Base-by-base conservation (phyloP, 371 early-diverging fungal genomes). In the Mucor irregularis region DNA sequence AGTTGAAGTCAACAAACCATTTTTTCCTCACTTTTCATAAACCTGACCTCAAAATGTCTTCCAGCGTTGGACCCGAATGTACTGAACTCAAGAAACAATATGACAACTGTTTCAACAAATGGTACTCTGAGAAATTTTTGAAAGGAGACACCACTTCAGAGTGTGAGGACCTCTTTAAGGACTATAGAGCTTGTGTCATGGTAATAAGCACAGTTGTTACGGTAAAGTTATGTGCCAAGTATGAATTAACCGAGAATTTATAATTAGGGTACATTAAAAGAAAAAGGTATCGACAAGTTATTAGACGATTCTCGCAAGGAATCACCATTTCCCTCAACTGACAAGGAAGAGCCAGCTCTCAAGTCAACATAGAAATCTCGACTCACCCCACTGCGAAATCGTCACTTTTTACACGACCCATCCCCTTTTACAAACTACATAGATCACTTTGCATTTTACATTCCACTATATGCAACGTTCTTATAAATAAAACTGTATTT, bases 111-210 rank as follows among this genome's bases (percentile, higher is more conserved):
- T 97, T 97, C 67, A 93, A 94, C 68, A 86, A 87, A 50, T 97
- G 97, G 97, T 97, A 97, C 67, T 87, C 92, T 42, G 94, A 95
- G 68, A 90, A 92, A 74, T 95, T 94, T 64, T 71, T 97, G 29
- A 90, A 92, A 58, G 96, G 97, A 24, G 87, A 89, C 38, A 83
- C 79, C 13, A 73, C 83, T 1, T 85, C 86, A 16, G 89, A 90
- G 68, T 97, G 97, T 70, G 88, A 91, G 50, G 90, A 88, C 45
- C 65, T 94, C 16, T 95, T 97, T 64, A 80, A 87, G 62, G 76
- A 84, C 58, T 97, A 97, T 65, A 78, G 87, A 66, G 87, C 81
- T 4, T 96, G 97, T 64, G 86, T 96, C 11, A 75, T 87, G 88
- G 91, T 92, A 76, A 66, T 30, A 44, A 8, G n/a, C n/a, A n/a